Evolutionary conservation across 2,329 filamentous ascomycete genomes (phyloP).

Genomic region (Aspergillus tubingensis): DNA sequence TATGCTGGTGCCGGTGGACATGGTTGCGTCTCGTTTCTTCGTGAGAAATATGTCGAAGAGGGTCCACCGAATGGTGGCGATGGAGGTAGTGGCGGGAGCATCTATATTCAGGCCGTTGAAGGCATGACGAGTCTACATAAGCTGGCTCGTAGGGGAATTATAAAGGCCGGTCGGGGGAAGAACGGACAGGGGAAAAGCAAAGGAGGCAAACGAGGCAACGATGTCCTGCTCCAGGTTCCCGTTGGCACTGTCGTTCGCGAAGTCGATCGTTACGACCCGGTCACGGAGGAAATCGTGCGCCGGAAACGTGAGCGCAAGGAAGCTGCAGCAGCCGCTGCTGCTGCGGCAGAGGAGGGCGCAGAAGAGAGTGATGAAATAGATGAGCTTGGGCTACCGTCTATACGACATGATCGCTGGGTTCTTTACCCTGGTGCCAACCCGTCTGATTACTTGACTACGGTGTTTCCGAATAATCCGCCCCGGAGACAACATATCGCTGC

Average conservation of each 20-base stretch:
- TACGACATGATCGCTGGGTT: constrained; percentile 73
- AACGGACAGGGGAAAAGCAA: constrained; percentile 52
- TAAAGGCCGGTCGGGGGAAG: constrained; percentile 47
- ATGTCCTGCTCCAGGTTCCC: constrained; percentile 85
- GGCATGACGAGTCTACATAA: constrained; percentile 94
- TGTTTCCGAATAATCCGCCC: constrained; percentile 60
- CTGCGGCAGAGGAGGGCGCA: constrained; percentile 53
- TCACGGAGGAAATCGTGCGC: constrained; percentile 63
- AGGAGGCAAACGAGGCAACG: constrained; percentile 76
- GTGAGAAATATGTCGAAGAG: constrained; percentile 84
- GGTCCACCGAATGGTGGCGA: constrained; percentile 94
- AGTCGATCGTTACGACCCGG: constrained; percentile 73
- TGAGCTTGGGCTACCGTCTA: constrained; percentile 44
- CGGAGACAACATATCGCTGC: constrained; percentile 60
- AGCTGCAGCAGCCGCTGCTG: constrained; percentile 38
- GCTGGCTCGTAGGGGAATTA: constrained; percentile 72
- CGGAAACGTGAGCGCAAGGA: constrained; percentile 12
- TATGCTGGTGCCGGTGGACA: constrained; percentile 81
- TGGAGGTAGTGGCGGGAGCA: constrained; percentile 84
- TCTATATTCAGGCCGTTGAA: constrained; percentile 91
- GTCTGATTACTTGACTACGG: constrained; percentile 64
- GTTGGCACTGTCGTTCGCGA: constrained; percentile 90
- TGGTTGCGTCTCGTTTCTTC: constrained; percentile 90
- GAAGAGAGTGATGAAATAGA: constrained; percentile 41
- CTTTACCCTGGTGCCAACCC: constrained; percentile 78